phyloP scores from a whole-genome alignment of 2,329 filamentous ascomycete species.

The Trichoderma gracile region DNA sequence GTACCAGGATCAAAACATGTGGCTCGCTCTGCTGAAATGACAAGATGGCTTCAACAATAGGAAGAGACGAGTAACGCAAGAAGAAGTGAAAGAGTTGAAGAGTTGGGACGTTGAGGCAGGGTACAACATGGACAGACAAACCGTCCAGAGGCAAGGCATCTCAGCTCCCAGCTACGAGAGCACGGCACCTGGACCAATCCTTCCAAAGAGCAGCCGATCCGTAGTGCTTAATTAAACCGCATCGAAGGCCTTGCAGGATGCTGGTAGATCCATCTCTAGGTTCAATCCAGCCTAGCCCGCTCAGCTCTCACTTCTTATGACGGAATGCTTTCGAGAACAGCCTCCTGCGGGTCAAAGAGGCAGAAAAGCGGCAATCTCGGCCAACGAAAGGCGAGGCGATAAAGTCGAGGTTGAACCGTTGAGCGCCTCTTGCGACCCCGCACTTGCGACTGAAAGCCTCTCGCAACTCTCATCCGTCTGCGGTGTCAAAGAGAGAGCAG shows the following conservation, averaged over 20 bases:
- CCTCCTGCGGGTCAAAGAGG: constrained; percentile 1
- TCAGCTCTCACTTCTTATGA: constrained; percentile 18
- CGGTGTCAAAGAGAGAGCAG: background rate
- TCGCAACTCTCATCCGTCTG: background rate
- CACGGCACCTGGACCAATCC: background rate
- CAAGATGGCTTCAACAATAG: background rate
- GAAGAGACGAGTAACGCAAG: background rate
- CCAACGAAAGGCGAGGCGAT: constrained; percentile 2
- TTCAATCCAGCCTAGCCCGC: constrained; percentile 21
- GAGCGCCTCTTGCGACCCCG: constrained; percentile 4
- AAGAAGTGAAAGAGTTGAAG: too few relatives aligned
- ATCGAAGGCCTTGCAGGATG: background rate
- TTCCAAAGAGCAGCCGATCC: background rate
- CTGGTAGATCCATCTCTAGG: constrained; percentile 17
- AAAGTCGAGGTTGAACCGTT: constrained; percentile 5
- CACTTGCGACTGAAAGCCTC: background rate
- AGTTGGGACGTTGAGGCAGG: too few relatives aligned
- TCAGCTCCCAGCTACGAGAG: too few relatives aligned
- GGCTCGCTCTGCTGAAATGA: background rate
- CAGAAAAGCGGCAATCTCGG: constrained; percentile 19
- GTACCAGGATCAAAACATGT: background rate
- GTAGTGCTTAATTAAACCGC: constrained; percentile 4
- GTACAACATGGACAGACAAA: too few relatives aligned
- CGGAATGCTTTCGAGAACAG: constrained; percentile 18
- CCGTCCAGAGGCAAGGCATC: too few relatives aligned